A percentile compares a stretch with the other conserved stretches of the same genome.
phyloP scores from a whole-genome alignment of 495 filamentous ascomycete species.

The Podospora anserina region DNA sequence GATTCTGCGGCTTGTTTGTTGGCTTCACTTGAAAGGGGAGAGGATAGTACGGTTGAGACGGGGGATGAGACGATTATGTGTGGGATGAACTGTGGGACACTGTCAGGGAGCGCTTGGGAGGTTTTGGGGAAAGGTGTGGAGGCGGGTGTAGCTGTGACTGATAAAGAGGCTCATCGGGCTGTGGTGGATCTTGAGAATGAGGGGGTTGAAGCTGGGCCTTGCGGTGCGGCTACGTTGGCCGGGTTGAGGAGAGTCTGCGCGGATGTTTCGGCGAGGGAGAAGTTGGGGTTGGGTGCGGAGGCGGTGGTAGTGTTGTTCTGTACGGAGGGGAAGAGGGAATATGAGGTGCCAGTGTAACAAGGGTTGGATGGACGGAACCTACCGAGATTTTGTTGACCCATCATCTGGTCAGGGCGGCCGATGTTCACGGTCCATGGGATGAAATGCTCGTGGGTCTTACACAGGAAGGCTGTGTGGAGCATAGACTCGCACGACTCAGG shows the following conservation, averaged over 20 bases:
- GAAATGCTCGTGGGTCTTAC: background rate
- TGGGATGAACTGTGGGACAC: conserved; percentile 66
- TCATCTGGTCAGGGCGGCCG: too few relatives aligned
- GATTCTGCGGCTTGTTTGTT: conserved; percentile 60
- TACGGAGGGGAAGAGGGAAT: conserved; percentile 34
- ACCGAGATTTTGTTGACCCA: too few relatives aligned
- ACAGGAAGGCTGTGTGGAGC: background rate
- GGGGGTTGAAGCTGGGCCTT: conserved; percentile 58
- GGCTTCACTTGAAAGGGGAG: conserved; percentile 46
- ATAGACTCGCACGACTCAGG: background rate
- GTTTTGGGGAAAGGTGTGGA: conserved; percentile 54
- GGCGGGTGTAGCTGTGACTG: conserved; percentile 55
- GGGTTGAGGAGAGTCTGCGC: conserved; percentile 48
- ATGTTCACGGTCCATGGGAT: too few relatives aligned
- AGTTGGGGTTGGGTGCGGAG: conserved; percentile 38
- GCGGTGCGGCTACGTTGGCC: conserved; percentile 59
- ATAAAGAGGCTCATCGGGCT: conserved; percentile 53
- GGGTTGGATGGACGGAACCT: background rate
- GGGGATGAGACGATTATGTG: conserved; percentile 58
- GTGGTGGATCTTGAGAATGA: conserved; percentile 45
- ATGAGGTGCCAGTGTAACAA: conserved; percentile 14
- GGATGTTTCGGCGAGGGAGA: background rate
- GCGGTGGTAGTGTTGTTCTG: conserved; percentile 51
- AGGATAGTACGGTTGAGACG: conserved; percentile 45
- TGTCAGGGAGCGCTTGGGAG: conserved; percentile 61